phyloP scores from a whole-genome alignment of 2,329 filamentous ascomycete species.

The Rhytidhysteron rufulum region DNA sequence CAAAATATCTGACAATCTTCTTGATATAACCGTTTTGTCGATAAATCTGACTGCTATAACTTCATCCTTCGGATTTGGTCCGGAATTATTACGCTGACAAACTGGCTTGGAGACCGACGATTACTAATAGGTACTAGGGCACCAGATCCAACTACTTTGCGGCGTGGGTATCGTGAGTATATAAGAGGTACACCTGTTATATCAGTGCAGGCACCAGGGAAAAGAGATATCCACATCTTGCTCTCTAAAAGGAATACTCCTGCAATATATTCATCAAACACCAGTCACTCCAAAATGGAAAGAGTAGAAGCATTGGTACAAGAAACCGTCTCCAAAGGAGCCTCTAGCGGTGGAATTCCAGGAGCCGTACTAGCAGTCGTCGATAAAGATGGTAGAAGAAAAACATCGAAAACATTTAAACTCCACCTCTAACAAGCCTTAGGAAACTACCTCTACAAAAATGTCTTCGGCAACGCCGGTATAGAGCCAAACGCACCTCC shows the following conservation, averaged over 20 bases:
- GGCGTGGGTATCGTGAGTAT: not conserved
- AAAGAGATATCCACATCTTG: not conserved
- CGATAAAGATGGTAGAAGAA: slow-evolving; percentile 13
- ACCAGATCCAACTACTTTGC: not conserved
- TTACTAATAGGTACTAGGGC: not conserved
- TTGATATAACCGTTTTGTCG: no score
- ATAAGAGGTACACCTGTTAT: not conserved
- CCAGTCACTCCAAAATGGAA: not conserved
- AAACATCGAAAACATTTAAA: not conserved
- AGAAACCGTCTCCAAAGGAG: slow-evolving; percentile 13
- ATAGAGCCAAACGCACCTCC: slow-evolving; percentile 37
- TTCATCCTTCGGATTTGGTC: no score
- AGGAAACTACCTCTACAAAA: slow-evolving; percentile 35
- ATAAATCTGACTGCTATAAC: no score
- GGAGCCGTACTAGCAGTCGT: slow-evolving; percentile 18
- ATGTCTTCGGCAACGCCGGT: slow-evolving; percentile 31
- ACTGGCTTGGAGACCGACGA: not conserved
- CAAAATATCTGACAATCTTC: no score
- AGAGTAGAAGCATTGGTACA: not conserved
- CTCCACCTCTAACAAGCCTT: slow-evolving; percentile 26
- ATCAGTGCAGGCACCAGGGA: not conserved
- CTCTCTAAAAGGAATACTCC: not conserved
- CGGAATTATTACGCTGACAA: no score
- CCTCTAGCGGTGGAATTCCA: slow-evolving; percentile 12
- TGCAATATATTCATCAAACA: not conserved